Percentiles rank a stretch among this genome's conserved stretches.
Evolutionary conservation across 805 yeast genomes (phyloP).

Genomic region (Cyberlindnera samutprakarnensis): DNA sequence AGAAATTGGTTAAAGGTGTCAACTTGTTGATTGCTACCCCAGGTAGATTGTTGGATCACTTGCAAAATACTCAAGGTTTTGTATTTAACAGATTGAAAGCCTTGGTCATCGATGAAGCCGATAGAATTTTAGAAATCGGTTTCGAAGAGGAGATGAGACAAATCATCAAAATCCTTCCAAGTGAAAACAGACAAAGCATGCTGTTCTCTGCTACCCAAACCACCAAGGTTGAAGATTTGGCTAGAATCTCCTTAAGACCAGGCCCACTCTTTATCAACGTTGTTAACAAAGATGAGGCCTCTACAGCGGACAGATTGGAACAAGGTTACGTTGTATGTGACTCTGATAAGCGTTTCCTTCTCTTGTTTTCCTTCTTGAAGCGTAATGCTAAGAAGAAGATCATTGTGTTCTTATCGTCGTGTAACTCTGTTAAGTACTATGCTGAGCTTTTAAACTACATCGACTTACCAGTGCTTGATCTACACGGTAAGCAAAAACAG

Average conservation of each 20-base stretch:
- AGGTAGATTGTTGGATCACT: slow-evolving; percentile 92
- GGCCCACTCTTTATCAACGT: slow-evolving; percentile 95
- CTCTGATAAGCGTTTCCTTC: slow-evolving; percentile 84
- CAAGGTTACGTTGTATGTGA: slow-evolving; percentile 99
- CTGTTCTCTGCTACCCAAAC: slow-evolving; percentile 99
- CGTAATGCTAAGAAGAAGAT: slow-evolving; percentile 86
- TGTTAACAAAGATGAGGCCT: slow-evolving; percentile 70
- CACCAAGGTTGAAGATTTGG: slow-evolving; percentile 96
- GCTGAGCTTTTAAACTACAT: slow-evolving; percentile 93
- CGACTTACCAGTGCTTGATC: slow-evolving; percentile 91
- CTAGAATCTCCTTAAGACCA: slow-evolving; percentile 88
- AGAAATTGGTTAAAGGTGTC: slow-evolving; percentile 88
- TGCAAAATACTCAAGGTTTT: slow-evolving; percentile 92
- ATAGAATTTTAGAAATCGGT: slow-evolving; percentile 93
- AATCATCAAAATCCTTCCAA: slow-evolving; percentile 88
- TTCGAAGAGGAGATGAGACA: slow-evolving; percentile 99
- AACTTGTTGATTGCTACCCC: slow-evolving; percentile 95
- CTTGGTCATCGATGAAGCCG: slow-evolving; percentile 95
- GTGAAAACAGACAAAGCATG: slow-evolving; percentile 92
- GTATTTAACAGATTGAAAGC: slow-evolving; percentile 93
- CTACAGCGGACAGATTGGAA: slow-evolving; percentile 95
- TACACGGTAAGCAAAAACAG: slow-evolving; percentile 98
- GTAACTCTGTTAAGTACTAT: slow-evolving; percentile 95
- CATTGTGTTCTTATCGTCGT: slow-evolving; percentile 91
- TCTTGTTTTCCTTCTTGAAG: slow-evolving; percentile 87